Evolutionary conservation across 1,139 yeast species (phyloP).

Genomic region (Zygoascus hellenicus): DNA sequence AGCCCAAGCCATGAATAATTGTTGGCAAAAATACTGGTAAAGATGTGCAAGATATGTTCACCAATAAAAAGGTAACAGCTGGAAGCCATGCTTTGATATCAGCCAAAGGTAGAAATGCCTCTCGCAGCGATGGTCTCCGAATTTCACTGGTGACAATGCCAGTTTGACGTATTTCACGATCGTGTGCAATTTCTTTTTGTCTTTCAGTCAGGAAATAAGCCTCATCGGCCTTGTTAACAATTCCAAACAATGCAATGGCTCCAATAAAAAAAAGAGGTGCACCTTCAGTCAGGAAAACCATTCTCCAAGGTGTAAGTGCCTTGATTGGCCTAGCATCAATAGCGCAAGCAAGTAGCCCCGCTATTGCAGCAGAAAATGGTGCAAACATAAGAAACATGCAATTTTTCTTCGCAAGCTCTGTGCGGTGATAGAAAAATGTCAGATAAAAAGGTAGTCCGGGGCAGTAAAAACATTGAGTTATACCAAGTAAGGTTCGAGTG

Average conservation of each 20-base stretch:
- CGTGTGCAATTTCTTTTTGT: conserved; percentile 23
- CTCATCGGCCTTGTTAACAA: conserved; percentile 43
- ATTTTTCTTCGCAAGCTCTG: conserved; percentile 41
- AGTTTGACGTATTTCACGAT: conserved; percentile 22
- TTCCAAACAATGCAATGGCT: conserved; percentile 27
- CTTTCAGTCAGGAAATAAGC: conserved; percentile 25
- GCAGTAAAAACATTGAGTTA: conserved; percentile 26
- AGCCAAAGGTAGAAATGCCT: conserved; percentile 15
- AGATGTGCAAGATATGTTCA: conserved; percentile 27
- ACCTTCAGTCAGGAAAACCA: conserved; percentile 39
- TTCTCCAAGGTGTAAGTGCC: conserved; percentile 31
- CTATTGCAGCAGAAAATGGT: conserved; percentile 26
- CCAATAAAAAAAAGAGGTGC: conserved; percentile 32
- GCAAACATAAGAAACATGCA: conserved; percentile 45
- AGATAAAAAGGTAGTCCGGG: conserved; percentile 32
- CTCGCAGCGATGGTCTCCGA: conserved; percentile 16
- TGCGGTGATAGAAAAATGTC: conserved; percentile 26
- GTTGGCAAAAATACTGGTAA: conserved; percentile 26
- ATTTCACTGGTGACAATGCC: conserved; percentile 17
- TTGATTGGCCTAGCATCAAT: conserved; percentile 32
- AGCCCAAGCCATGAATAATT: conserved; percentile 28
- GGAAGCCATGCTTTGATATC: conserved; percentile 23
- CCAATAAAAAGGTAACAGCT: conserved; percentile 24
- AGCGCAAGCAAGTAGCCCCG: conserved; percentile 29
- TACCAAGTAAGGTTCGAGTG: conserved; percentile 24